Base-by-base conservation (phyloP, 257 asterid genomes). In the Anisodus tanguticus region DNA sequence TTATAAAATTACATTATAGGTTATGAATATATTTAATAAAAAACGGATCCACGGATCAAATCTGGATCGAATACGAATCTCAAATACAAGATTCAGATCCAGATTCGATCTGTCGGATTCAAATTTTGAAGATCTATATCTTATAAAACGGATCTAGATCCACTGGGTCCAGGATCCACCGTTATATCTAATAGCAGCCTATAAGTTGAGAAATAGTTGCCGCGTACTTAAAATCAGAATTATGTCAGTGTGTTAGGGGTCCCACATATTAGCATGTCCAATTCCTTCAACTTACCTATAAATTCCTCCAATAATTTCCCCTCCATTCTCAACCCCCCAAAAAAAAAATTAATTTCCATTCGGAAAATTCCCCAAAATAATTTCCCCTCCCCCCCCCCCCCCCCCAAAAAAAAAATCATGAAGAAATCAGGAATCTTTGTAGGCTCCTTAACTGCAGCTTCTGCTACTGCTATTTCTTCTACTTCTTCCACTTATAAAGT, bases 401-500 rank as follows among this genome's bases (percentile, higher is more conserved):
- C 35, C 35, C 35, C 35, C 35, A 31, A 35, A 31, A 17, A 35
- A 17, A 70, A 10, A n/a, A n/a, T n/a, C 74, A 93, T 93, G 97
- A 93, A 92, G 91, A 93, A 90, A 91, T 87, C 97, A 0, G 89
- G 90, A 47, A 26, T 89, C 47, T 41, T 91, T 1, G 93, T 92
- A 2, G 93, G 93, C 5, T 90, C 95, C 84, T 84, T 90, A 39
- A 93, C 95, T 7, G 93, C 93, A 10, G 93, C 90, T 81, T 91
- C 95, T 55, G 93, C 93, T 12, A 79, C 91, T 37, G 91, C 90
- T 43, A 67, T 86, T 82, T 91, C 93, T 64, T 86, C 87, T 80
- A 69, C 90, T 11, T 82, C 87, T 16, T 79, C 89, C 2, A 49
- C 92, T 22, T 71, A 91, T 82, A 93, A 89, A 86, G n/a, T 86